Evolutionary conservation across 1,284 basidiomycete species (phyloP), one percentile per base, ranked within the genome.

Genomic region (Sporisorium scitamineum): DNA sequence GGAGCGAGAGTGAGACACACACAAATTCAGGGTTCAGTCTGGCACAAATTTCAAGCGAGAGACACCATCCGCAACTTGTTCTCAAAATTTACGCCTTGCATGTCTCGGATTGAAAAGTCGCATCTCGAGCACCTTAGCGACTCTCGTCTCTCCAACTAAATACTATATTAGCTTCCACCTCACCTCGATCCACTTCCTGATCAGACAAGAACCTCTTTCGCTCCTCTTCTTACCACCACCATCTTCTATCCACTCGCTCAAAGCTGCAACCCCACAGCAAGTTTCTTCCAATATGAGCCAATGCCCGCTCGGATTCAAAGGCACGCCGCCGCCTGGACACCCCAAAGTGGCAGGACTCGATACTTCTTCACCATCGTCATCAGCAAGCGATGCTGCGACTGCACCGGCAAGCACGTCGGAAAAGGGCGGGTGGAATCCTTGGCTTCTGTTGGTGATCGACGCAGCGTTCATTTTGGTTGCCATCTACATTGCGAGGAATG

Each of bases 261-360:
- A 29, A 11, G 4, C 14, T n/a, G 9, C n/a, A 18, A 29, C 22
- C 32, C 8, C 22, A 3, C 55, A 39, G 10, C 31, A 24, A 34
- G 26, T 24, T 20, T 24, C 44, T 18, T 27, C 50, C 16, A 54
- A 54, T 18, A 73, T 73, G 61, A 63, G 54, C 41, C 66, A 67
- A 42, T 78, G 76, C 47, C 76, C 76, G 16, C 50, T 78, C 2
- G 76, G 76, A 42, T 78, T 78, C 58, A 78, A 70, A 55, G 76
- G 76, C 34, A 68, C 76, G 5, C 76, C 72, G 8, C 76, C 76
- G n/a, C 62, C 66, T 16, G 76, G 71, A 14, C 76, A 78, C 26
- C 76, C 76, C n/a, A 60, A 61, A 31, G 57, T 78, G n/a, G 52
- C 56, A 9, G 70, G 70, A 8, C 27, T 73, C 20, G 44, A 58